Conservation (phyloP, 2,329 filamentous ascomycete genomes). For the Aaosphaeria arxii region DNA sequence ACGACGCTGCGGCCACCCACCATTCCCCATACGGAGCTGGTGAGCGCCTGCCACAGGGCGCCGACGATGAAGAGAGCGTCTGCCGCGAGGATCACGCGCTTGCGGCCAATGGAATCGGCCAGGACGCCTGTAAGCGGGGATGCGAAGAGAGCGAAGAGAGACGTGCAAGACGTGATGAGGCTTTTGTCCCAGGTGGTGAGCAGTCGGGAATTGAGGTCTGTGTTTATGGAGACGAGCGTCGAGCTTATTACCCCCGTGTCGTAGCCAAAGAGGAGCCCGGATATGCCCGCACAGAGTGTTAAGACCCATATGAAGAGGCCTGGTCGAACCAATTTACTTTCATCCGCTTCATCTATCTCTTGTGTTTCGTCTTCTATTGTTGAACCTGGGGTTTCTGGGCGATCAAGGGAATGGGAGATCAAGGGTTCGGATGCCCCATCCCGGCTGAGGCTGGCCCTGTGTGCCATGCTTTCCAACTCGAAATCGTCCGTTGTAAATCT, state of each 20-base stretch:
- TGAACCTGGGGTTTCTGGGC: constrained; percentile 8
- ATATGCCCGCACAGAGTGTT: constrained; percentile 57
- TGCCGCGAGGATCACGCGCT: constrained; percentile 71
- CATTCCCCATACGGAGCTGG: constrained; percentile 61
- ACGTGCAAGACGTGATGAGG: constrained; percentile 57
- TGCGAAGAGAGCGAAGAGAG: constrained; percentile 55
- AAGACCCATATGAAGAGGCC: constrained; percentile 53
- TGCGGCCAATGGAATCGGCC: constrained; percentile 76
- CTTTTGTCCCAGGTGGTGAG: constrained; percentile 56
- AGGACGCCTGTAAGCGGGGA: constrained; percentile 54
- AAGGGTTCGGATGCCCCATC: constrained; percentile 31
- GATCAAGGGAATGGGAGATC: constrained; percentile 13
- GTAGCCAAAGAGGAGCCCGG: constrained; percentile 56
- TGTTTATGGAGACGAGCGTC: constrained; percentile 55
- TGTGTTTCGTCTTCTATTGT: constrained; percentile 12
- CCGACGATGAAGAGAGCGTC: constrained; percentile 64
- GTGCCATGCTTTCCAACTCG: constrained; percentile 25
- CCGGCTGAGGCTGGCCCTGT: not conserved
- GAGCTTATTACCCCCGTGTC: constrained; percentile 61
- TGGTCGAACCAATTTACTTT: constrained; percentile 24
- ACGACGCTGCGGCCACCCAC: constrained; percentile 66
- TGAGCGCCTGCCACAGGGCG: constrained; percentile 62
- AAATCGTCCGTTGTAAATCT: constrained; percentile 6
- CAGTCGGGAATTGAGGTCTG: constrained; percentile 50
- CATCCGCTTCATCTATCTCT: constrained; percentile 20